Conservation (phyloP, 768 basidiomycete genomes). For the Lactarius hengduanensis region DNA sequence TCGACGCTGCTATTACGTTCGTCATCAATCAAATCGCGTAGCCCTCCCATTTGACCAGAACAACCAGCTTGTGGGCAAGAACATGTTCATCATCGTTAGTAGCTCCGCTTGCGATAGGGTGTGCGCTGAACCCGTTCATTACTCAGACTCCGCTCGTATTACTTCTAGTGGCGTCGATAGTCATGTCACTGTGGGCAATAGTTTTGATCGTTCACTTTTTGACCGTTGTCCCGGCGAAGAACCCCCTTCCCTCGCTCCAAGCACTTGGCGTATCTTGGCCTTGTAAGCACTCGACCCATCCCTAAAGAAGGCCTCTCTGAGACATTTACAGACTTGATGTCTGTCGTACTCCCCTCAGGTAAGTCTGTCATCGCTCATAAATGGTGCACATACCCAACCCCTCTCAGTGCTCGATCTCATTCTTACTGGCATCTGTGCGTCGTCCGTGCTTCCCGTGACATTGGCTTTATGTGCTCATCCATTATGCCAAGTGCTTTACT, state of each 20-base stretch:
- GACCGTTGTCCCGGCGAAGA: too few species aligned
- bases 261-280: neutral
- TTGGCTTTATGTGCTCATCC: neutral
- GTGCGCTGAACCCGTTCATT: neutral
- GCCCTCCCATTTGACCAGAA: neutral
- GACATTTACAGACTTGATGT: neutral
- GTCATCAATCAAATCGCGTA: neutral
- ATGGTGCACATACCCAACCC: neutral
- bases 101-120: neutral
- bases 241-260: neutral
- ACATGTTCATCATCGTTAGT: slow-evolving; percentile 15
- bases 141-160: slow-evolving; percentile 10
- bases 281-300: slow-evolving; percentile 8
- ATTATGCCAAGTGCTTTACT: neutral
- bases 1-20: slow-evolving; percentile 21
- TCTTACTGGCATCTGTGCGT: neutral
- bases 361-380: neutral
- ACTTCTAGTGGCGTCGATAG: slow-evolving; percentile 8
- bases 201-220: neutral
- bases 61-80: slow-evolving; percentile 8
- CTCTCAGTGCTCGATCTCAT: neutral
- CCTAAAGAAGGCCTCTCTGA: neutral
- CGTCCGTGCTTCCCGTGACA: neutral
- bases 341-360: neutral
- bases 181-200: neutral